Evolutionary conservation across 495 filamentous ascomycete genomes (phyloP), one percentile per base, ranked within the genome.

Genomic region (Amphirosellinia nigrospora): DNA sequence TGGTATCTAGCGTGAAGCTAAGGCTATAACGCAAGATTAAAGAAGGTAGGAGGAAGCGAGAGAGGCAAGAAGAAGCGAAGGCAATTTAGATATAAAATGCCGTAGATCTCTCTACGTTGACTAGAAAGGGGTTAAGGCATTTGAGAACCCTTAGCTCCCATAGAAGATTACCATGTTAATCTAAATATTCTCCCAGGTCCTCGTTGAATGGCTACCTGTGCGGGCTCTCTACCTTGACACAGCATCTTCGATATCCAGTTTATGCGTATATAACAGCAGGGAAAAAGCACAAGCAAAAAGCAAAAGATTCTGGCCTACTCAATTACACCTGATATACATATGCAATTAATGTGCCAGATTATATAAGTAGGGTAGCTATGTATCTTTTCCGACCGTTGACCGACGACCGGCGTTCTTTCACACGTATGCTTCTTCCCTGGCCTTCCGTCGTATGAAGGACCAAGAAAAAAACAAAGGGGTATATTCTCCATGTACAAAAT

Each of bases 401-500:
- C 28, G 8, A 26, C 34, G 28, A 38, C 68, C 68, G 60, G 48
- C 36, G 32, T 69, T 32, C 43, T 53, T 59, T 45, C 48, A 56
- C 60, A 64, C 41, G 38, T 64, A 62, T 69, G 56, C 46, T 62
- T 50, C 30, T 64, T 70, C 38, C 68, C 28, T 39, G 60, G 59
- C 60, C 67, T 59, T 34, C 59, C 41, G 32, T 43, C 34, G 34
- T 63, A 53, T 60, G 46, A 64, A 48, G 45, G 56, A 56, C 60
- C 59, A 48, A 30, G 21, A 55, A 62, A 69, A 62, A 45, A 34
- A 38, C 55, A 58, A 69, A 48, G 43, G 68, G 68, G 68, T 70
- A 70, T 70, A 70, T 58, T 70, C 36, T 70, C 36, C 59, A 64
- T 70, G 58, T 70, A 70, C 63, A 65, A 50, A 62, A 69, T 34